phyloP scores from a whole-genome alignment of 2,329 filamentous ascomycete genomes.

The Fusarium succisae region DNA sequence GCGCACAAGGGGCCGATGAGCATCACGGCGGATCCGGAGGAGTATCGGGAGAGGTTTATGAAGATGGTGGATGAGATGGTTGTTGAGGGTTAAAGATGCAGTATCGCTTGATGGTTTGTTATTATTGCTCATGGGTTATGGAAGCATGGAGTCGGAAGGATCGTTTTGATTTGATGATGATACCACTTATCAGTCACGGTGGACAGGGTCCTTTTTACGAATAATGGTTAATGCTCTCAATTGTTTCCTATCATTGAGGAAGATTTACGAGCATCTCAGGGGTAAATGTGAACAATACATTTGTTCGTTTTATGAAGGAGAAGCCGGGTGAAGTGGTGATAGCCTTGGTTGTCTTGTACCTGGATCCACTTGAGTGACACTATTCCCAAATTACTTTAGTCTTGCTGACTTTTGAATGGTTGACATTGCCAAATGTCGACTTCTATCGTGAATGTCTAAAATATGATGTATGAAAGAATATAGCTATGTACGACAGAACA shows the following conservation, averaged over 20 bases:
- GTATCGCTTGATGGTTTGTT: not conserved
- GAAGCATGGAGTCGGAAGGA: not conserved
- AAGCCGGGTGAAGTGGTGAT: not conserved
- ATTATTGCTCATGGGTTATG: not conserved
- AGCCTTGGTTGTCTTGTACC: not conserved
- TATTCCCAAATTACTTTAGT: not conserved
- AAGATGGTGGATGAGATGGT: slow-evolving; percentile 58
- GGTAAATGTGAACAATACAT: too few species aligned
- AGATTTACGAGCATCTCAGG: too few species aligned
- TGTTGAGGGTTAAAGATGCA: slow-evolving; percentile 43
- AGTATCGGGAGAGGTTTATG: slow-evolving; percentile 69
- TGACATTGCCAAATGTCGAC: too few species aligned
- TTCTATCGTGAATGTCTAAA: fast-evolving
- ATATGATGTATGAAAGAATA: fast-evolving
- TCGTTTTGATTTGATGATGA: not conserved
- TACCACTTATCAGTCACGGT: not conserved
- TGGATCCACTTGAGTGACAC: not conserved
- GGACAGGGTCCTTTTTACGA: not conserved
- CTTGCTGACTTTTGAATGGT: not conserved
- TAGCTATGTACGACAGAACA: not conserved
- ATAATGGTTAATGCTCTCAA: not conserved
- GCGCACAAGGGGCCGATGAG: slow-evolving; percentile 76
- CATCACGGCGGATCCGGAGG: slow-evolving; percentile 74
- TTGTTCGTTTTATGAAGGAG: too few species aligned
- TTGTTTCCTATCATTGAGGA: fast-evolving